Evolutionary conservation across 257 asterid genomes (phyloP).

Genomic region (Hygrophila difformis): DNA sequence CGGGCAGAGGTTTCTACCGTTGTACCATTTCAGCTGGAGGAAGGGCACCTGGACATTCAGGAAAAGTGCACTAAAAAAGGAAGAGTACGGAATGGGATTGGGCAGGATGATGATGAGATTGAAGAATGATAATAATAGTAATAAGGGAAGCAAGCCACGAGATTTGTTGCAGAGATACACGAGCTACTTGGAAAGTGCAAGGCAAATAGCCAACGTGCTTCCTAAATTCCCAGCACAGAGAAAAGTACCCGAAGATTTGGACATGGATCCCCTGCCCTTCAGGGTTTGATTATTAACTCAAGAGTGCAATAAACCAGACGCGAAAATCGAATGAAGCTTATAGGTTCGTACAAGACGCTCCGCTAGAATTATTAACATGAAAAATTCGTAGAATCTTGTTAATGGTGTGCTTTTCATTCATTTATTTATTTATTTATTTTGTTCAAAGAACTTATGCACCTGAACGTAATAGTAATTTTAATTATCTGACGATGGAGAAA

Average conservation of each 20-base stretch:
- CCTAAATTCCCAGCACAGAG: constrained; percentile 40
- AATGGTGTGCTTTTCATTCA: too few relatives aligned
- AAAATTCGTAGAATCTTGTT: too few relatives aligned
- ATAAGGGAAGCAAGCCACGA: constrained; percentile 1
- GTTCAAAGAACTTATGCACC: too few relatives aligned
- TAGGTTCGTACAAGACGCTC: too few relatives aligned
- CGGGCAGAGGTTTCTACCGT: constrained; percentile 52
- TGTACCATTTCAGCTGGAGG: constrained; percentile 48
- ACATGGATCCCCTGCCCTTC: constrained; percentile 33
- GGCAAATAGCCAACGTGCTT: constrained; percentile 29
- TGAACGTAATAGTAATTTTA: too few relatives aligned
- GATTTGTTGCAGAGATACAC: constrained; percentile 16
- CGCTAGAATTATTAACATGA: too few relatives aligned
- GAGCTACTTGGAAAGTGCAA: constrained; percentile 46
- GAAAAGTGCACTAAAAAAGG: constrained; percentile 14
- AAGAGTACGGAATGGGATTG: constrained; percentile 10
- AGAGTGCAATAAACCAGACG: too few relatives aligned
- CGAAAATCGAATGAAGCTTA: too few relatives aligned
- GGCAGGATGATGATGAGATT: constrained; percentile 18
- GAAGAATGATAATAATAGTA: constrained; percentile 7
- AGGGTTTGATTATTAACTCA: constrained; percentile 16
- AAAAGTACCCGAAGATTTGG: constrained; percentile 39
- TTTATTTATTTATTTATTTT: too few relatives aligned
- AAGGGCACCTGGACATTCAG: constrained; percentile 57
- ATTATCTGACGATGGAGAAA: too few relatives aligned